Base-by-base conservation (phyloP, 257 asterid genomes). In the Linderniella brevidens region DNA sequence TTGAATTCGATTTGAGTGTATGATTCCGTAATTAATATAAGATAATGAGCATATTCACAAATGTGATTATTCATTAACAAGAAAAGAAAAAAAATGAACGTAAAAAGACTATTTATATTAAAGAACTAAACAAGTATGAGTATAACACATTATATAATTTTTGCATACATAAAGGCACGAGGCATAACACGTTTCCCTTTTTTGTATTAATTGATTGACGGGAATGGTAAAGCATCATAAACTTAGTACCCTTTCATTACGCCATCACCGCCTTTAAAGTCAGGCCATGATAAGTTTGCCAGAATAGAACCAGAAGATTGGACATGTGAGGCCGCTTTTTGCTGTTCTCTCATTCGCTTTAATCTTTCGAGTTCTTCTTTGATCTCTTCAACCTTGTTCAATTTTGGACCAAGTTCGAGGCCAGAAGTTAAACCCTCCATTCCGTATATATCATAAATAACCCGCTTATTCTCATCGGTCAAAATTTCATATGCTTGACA, bases 401-500 rank as follows among this genome's bases (percentile, higher is more conserved):
- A 73, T 53, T 69, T 71, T 14, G 85, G 76, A 48, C 99, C 96
- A 66, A 90, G 94, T 72, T 90, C 96, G 54, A 90, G 70, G 55
- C 96, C 96, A 53, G 99, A 79, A 42, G 65, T 75, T 38, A 90
- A 58, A 44, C 96, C 96, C 63, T 90, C 99, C 99, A 85, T 85
- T 25, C 99, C 99, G 62, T 90, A 90, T 41, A 90, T 72, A 64
- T 90, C 96, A 62, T 90, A 90, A 58, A 90, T 77, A 49, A 69
- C 61, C 72, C 96, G 67, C 59, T 77, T 90, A 12, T 64, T 63
- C 62, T 69, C 82, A 71, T 90, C 96, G 1, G 82, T 74, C 56
- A 90, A 72, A 54, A 81, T 85, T 63, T 90, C 99, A 65, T 90
- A 90, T 46, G 99, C 99, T 72, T 90, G 80, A 62, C 96, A 85